Conservation (phyloP, 106 monocot species). For the Dioscorea zingiberensis region DNA sequence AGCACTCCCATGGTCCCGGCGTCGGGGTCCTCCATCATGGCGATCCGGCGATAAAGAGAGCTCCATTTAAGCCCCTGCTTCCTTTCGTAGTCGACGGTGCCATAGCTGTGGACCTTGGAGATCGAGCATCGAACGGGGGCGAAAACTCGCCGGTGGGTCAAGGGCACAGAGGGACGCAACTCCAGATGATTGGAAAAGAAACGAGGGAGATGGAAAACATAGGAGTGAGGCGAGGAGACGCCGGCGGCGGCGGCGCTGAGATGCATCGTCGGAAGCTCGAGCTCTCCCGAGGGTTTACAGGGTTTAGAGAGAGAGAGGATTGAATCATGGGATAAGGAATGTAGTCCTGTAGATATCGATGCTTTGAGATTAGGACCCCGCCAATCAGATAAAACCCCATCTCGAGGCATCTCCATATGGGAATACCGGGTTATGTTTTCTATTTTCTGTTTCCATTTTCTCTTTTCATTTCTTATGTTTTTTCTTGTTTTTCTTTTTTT, state of each 20-base stretch:
- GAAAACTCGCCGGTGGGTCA: neutral
- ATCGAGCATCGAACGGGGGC: constrained; percentile 28
- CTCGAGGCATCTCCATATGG: too few species aligned
- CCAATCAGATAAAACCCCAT: too few species aligned
- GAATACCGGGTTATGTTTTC: neutral
- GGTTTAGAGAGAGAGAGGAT: neutral
- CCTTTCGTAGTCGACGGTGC: constrained; percentile 72
- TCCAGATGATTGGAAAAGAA: neutral
- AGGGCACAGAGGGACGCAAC: neutral
- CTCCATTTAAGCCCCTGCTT: constrained; percentile 60
- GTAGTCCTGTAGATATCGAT: too few species aligned
- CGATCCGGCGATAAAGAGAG: constrained; percentile 63
- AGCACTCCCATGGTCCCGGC: constrained; percentile 25
- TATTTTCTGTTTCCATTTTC: too few species aligned
- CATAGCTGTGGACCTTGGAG: constrained; percentile 58
- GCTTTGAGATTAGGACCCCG: too few species aligned
- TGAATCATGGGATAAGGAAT: too few species aligned
- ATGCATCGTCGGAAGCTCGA: constrained; percentile 1
- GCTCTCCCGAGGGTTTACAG: neutral
- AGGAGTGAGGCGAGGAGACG: constrained; percentile 2
- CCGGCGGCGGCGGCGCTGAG: neutral
- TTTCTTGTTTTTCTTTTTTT: too few species aligned
- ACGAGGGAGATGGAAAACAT: neutral
- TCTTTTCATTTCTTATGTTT: too few species aligned
- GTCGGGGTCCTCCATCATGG: constrained; percentile 33